Evolutionary conservation across 108 stramenopile species (phyloP), one percentile per base, ranked within the genome.

Genomic region (Cylindrotheca closterium): DNA sequence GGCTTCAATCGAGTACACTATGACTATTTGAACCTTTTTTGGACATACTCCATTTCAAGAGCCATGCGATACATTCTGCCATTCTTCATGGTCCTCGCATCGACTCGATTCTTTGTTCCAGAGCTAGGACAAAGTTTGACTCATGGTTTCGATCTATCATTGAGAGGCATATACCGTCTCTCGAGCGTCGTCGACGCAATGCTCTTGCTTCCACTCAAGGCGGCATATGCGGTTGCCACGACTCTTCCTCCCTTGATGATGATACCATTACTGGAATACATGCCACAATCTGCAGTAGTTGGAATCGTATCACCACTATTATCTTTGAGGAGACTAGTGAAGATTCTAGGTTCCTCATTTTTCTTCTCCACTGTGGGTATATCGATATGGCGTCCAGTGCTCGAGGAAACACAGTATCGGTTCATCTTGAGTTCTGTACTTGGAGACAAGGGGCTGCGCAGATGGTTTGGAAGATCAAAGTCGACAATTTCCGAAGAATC

Each of bases 351-450:
- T 19, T 37, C 32, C 1, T 49, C 47, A 3, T 48, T 63, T 2
- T 21, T 72, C 8, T 58, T 55, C 17, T 54, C 59, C 10, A 22
- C 37, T n/a, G 15, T 58, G 37, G 58, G 63, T 5, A 60, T 65
- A 48, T 24, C 63, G 7, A 22, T 72, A 2, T 64, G 63, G 57
- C 52, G 71, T 27, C 71, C 71, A 1, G 47, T 55, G 19, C 37
- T 72, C 17, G 71, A 72, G 45, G 71, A 72, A 22, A 57, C 47
- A 29, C 63, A 72, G 26, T 72, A 72, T 63, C 71, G 71, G 15
- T 65, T 45, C 17, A 32, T 72, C 42, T 51, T 72, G 0, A 26
- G 24, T 30, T 51, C 54, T 32, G 5, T 66, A 7, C 26, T 55
- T 7, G 33, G 49, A 15, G 65, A 5, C 15, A 29, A n/a, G 4